phyloP scores from a whole-genome alignment of 148 eudicot species.

The Diospyros kaki region DNA sequence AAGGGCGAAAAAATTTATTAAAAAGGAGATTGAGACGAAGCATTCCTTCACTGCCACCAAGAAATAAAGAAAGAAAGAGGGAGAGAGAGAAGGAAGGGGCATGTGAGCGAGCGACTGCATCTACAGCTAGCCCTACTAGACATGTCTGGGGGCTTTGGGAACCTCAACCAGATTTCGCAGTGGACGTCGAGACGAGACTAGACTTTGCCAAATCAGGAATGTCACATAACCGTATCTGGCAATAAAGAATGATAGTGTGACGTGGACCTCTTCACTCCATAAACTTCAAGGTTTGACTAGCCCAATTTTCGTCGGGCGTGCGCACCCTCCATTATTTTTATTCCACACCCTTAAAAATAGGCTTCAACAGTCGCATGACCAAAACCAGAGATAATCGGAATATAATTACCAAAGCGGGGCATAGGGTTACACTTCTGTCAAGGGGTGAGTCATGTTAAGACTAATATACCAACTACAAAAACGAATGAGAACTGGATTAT shows the following conservation, averaged over 20 bases:
- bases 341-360: conserved; percentile 1
- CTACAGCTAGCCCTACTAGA: not conserved
- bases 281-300: conserved; percentile 24
- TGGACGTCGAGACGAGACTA: conserved; percentile 4
- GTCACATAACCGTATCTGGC: conserved; percentile 5
- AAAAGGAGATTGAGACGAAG: too few relatives aligned
- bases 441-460: too few relatives aligned
- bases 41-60: too few relatives aligned
- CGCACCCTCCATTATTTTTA: not conserved
- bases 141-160: conserved; percentile 13
- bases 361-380: not conserved
- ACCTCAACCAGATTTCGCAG: conserved; percentile 5
- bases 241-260: conserved; percentile 17
- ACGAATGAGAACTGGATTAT: too few relatives aligned
- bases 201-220: conserved; percentile 21
- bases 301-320: conserved; percentile 24
- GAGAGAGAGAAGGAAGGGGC: not conserved
- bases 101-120: conserved; percentile 8
- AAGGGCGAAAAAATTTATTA: not conserved
- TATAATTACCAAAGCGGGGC: too few relatives aligned
- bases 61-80: too few relatives aligned
- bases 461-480: too few relatives aligned
- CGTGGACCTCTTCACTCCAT: conserved; percentile 37
- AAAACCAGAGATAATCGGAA: too few relatives aligned
- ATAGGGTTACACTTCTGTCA: too few relatives aligned